These are phyloP conservation scores for Metschnikowia borealis DNA, from an alignment of 805 yeast genomes.

Conservation along the genomic window DNA sequence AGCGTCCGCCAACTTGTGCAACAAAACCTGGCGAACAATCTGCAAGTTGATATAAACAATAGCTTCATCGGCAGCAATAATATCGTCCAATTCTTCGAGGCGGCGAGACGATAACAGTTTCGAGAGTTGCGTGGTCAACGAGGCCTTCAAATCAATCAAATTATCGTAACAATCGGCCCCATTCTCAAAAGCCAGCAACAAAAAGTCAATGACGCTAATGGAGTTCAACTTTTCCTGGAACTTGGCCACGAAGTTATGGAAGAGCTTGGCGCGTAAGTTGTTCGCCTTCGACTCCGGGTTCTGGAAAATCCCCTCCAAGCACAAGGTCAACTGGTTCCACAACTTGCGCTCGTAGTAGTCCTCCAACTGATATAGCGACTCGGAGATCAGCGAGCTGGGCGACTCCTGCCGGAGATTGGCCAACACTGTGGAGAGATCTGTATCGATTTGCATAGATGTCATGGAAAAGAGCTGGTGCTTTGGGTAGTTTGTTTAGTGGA, in stretches of 20 bases:
- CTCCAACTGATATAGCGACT: slow-evolving; percentile 65
- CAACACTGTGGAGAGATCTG: slow-evolving; percentile 44
- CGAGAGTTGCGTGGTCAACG: slow-evolving; percentile 23
- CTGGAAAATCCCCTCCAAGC: slow-evolving; percentile 58
- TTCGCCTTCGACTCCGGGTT: slow-evolving; percentile 44
- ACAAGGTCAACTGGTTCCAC: slow-evolving; percentile 89
- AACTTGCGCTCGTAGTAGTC: slow-evolving; percentile 83
- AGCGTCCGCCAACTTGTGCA: slow-evolving; percentile 52
- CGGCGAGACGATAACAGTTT: slow-evolving; percentile 27
- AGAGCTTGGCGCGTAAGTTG: slow-evolving; percentile 58
- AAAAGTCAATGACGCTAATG: slow-evolving; percentile 72
- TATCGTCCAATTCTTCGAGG: slow-evolving; percentile 24
- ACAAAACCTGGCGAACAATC: slow-evolving; percentile 63
- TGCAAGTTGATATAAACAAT: slow-evolving; percentile 51
- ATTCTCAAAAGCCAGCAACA: slow-evolving; percentile 47
- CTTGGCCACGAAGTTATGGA: slow-evolving; percentile 61
- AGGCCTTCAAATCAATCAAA: slow-evolving; percentile 31
- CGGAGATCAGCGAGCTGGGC: slow-evolving; percentile 56
- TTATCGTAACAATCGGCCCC: slow-evolving; percentile 31
- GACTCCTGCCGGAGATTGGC: slow-evolving; percentile 62
- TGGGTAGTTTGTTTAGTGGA: too few relatives aligned
- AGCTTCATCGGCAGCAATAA: slow-evolving; percentile 51
- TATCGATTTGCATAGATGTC: slow-evolving; percentile 38
- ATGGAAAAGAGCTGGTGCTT: slow-evolving; percentile 4
- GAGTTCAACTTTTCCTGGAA: slow-evolving; percentile 73